Base-by-base conservation (phyloP, 352 stramenopile species). In the Phytophthora macrochlamydospora region DNA sequence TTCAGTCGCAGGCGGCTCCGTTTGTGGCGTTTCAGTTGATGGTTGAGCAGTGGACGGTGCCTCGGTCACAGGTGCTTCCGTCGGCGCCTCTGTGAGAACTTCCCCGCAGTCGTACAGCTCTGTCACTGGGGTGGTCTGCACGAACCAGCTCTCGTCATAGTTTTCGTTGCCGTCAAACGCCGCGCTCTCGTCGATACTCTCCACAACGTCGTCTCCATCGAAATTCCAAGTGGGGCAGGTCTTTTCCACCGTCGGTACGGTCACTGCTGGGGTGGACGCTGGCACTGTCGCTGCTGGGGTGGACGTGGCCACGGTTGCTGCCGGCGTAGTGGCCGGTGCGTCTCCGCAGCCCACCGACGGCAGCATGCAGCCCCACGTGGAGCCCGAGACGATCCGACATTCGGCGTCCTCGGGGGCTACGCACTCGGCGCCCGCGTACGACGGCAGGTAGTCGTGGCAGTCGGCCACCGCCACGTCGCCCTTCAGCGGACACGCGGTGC, bases 401-500 rank as follows among this genome's bases (percentile, higher is more conserved):
- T 77, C 62, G 9, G 75, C 70, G 59, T 84, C 67, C 56, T 85
- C 75, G 7, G 65, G n/a, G 0, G 69, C 67, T 1, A 81, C 63
- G 32, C 78, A 87, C 31, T 61, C 45, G 18, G 53, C 62, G 51
- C 62, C 68, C 18, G 73, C 51, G 52, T 69, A 90, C 31, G 76
- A 81, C 33, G 74, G 55, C n/a, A 89, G 59, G 42, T 66, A 65
- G 31, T 67, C 56, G 53, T 84, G 68, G 59, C 83, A 91, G 52
- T 75, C 67, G 7, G 70, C 45, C 12, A 62, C 65, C 4, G 80
- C 69, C 7, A 69, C 56, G 35, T 87, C 75, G 38, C 80, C 79
- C 52, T 75, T 76, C 42, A 71, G 58, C 13, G 83, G 79, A 51
- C 83, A 91, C 5, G 72, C 69, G 8, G 51, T 76, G 29, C 79